phyloP scores from a whole-genome alignment of 2,329 filamentous ascomycete genomes.

The Epichloe sibirici region DNA sequence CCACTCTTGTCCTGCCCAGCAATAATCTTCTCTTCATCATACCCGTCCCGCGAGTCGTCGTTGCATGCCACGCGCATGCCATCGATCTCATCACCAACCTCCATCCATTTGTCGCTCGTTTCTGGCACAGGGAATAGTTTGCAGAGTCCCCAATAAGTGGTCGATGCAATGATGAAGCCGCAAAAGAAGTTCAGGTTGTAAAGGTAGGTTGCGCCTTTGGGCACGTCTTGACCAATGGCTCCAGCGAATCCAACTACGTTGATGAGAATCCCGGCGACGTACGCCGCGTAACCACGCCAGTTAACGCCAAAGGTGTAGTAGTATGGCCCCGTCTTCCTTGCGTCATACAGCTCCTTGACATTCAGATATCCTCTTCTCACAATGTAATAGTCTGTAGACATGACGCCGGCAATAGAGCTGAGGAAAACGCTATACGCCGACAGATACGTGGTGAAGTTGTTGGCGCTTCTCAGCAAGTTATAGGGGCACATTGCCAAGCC shows the following conservation, averaged over 20 bases:
- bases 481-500: slow-evolving; percentile 81
- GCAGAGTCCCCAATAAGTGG: slow-evolving; percentile 59
- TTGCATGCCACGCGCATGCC: slow-evolving; percentile 38
- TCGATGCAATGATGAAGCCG: slow-evolving; percentile 60
- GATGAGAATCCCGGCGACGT: slow-evolving; percentile 72
- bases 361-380: slow-evolving; percentile 75
- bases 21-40: slow-evolving; percentile 23
- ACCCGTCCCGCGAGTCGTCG: slow-evolving; percentile 24
- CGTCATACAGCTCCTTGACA: slow-evolving; percentile 67
- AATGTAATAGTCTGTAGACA: slow-evolving; percentile 76
- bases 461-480: slow-evolving; percentile 61
- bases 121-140: slow-evolving; percentile 60
- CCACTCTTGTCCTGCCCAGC: neutral
- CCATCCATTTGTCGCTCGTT: slow-evolving; percentile 63
- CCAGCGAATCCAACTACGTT: slow-evolving; percentile 89
- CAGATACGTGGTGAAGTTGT: slow-evolving; percentile 84
- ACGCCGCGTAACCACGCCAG: slow-evolving; percentile 74
- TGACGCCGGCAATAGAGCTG: slow-evolving; percentile 87
- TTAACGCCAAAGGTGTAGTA: slow-evolving; percentile 63
- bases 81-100: slow-evolving; percentile 54
- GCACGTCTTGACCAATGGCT: slow-evolving; percentile 59
- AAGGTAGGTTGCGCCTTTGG: slow-evolving; percentile 68
- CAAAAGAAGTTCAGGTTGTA: slow-evolving; percentile 88
- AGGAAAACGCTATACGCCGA: slow-evolving; percentile 89
- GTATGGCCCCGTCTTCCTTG: slow-evolving; percentile 54